Percentiles rank a stretch among this genome's conserved stretches.
Conservation (phyloP, 495 filamentous ascomycete genomes). For the Penicillium silybi region DNA sequence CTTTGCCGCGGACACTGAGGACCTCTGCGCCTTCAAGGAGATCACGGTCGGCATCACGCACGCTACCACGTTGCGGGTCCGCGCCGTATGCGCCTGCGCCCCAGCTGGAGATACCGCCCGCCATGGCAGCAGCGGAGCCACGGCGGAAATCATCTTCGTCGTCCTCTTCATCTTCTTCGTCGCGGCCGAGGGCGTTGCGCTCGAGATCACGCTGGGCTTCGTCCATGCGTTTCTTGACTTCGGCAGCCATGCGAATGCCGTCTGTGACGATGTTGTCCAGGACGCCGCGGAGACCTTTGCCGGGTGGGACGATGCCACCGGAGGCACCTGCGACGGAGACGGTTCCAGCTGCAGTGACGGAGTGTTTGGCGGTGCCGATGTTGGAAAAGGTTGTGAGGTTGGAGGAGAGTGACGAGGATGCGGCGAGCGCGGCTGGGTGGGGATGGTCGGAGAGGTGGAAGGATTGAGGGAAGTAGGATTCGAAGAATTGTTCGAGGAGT, state of each 20-base stretch:
- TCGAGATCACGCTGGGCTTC: constrained; percentile 84
- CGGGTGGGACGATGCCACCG: constrained; percentile 55
- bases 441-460: constrained; percentile 58
- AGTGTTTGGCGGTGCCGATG: constrained; percentile 50
- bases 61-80: constrained; percentile 56
- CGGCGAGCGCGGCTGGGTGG: constrained; percentile 33
- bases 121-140: constrained; percentile 26
- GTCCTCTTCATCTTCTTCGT: constrained; percentile 76
- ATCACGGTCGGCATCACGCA: constrained; percentile 71
- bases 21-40: constrained; percentile 60
- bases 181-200: constrained; percentile 65
- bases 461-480: constrained; percentile 70
- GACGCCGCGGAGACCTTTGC: constrained; percentile 81
- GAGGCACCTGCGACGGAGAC: constrained; percentile 42
- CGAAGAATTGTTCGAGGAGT: constrained; percentile 92
- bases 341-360: constrained; percentile 34
- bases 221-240: constrained; percentile 88
- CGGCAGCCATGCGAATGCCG: constrained; percentile 89
- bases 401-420: constrained; percentile 64
- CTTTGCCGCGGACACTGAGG: constrained; percentile 20
- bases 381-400: constrained; percentile 79
- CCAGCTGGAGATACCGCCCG: constrained; percentile 44
- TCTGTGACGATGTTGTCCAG: constrained; percentile 96
- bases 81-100: constrained; percentile 47
- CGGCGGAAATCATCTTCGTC: constrained; percentile 56